These are phyloP conservation scores for Tolypocladium cylindrosporum DNA, from an alignment of 2,329 filamentous ascomycete genomes.

Conservation along the genomic window DNA sequence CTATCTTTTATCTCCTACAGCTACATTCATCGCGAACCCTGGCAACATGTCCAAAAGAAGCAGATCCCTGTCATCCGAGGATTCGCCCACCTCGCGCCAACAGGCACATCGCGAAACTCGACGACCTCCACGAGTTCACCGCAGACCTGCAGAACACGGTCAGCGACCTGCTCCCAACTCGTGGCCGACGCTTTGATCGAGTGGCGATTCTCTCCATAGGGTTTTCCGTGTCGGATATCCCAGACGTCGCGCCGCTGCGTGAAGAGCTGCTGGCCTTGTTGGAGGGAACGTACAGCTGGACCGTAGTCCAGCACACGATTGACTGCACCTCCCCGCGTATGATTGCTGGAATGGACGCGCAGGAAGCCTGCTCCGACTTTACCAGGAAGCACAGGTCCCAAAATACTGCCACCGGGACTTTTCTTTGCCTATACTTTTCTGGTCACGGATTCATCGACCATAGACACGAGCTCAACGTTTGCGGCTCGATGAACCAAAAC, in stretches of 20 bases:
- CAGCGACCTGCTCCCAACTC: neutral
- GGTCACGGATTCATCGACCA: neutral
- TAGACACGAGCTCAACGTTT: neutral
- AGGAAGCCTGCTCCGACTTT: neutral
- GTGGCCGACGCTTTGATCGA: neutral
- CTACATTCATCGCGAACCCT: too few species aligned
- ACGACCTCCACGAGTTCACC: neutral
- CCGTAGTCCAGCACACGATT: neutral
- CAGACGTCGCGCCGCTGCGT: neutral
- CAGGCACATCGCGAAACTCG: neutral
- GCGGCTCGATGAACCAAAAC: neutral
- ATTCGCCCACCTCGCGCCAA: neutral
- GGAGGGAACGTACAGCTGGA: neutral
- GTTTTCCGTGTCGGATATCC: neutral
- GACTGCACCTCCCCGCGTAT: neutral
- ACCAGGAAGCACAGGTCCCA: too few species aligned
- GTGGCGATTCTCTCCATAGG: neutral
- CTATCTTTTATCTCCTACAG: too few species aligned
- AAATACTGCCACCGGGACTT: too few species aligned
- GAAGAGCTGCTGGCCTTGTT: neutral
- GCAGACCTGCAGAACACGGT: neutral
- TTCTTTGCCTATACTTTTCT: neutral
- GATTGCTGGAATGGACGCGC: neutral
- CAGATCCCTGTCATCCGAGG: too few species aligned
- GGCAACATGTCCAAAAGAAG: too few species aligned